A percentile compares a stretch with the other conserved stretches of the same genome.
Conservation (phyloP, 345 rosid genomes). For the Syzygium oleosum region DNA sequence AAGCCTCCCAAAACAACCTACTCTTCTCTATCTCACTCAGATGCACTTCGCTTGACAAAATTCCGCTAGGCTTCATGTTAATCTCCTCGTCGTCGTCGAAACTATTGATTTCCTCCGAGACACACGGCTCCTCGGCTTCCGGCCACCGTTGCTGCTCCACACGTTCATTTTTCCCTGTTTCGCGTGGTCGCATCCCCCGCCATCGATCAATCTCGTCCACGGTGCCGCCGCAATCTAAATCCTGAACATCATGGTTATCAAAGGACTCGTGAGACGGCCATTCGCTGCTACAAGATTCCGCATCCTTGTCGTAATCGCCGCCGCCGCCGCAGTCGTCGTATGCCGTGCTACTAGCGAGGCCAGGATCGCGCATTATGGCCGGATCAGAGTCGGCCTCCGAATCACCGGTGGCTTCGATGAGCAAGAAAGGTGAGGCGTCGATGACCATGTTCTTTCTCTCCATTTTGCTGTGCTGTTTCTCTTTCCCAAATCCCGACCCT, state of each 20-base stretch:
- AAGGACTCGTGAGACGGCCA: neutral
- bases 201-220: neutral
- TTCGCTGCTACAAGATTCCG: neutral
- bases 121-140: neutral
- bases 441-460: neutral
- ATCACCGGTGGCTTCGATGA: neutral
- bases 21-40: conserved; percentile 19
- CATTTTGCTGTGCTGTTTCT: neutral
- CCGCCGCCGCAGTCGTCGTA: neutral
- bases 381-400: neutral
- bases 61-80: neutral
- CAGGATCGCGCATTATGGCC: neutral
- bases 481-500: neutral
- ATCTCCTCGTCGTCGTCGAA: neutral
- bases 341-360: neutral
- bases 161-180: neutral
- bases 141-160: neutral
- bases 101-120: neutral
- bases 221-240: neutral
- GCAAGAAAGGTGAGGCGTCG: neutral
- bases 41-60: neutral
- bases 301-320: neutral
- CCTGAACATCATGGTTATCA: neutral
- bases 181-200: neutral
- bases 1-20: conserved; percentile 33